Evolutionary conservation across 2,329 filamentous ascomycete species (phyloP).

Genomic region (Colletotrichum salicis): DNA sequence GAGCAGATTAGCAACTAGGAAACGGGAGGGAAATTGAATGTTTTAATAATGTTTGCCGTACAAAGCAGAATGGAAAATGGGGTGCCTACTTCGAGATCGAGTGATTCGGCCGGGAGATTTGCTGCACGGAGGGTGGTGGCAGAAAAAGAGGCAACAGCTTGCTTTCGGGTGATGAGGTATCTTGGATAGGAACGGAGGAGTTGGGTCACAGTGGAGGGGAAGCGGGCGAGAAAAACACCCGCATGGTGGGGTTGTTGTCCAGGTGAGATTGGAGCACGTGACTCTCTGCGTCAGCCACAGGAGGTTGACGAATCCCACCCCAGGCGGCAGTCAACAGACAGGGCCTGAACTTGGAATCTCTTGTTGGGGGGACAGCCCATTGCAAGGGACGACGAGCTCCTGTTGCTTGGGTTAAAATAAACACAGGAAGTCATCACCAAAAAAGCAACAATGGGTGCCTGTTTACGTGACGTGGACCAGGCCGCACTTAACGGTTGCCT

Average conservation of each 20-base stretch:
- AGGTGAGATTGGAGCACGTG: slow-evolving; percentile 37
- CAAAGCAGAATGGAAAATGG: not conserved
- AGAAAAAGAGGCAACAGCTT: slow-evolving; percentile 37
- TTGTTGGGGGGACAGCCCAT: not conserved
- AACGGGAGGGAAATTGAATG: slow-evolving; percentile 2
- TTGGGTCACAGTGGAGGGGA: slow-evolving; percentile 36
- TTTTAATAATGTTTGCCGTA: slow-evolving; percentile 2
- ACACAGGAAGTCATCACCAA: not conserved
- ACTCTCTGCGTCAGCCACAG: slow-evolving; percentile 35
- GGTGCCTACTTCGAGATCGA: slow-evolving; percentile 27
- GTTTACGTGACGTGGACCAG: not conserved
- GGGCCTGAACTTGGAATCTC: not conserved
- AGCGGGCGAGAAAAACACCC: slow-evolving; percentile 39
- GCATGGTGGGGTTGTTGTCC: slow-evolving; percentile 39
- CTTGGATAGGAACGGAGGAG: slow-evolving; percentile 36
- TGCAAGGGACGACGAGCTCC: not conserved
- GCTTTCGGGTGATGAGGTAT: slow-evolving; percentile 35
- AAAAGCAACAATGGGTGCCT: not conserved
- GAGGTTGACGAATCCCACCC: slow-evolving; percentile 36
- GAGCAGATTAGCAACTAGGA: slow-evolving; percentile 31
- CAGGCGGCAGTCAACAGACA: slow-evolving; percentile 22
- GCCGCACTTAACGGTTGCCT: not conserved
- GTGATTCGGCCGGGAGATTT: slow-evolving; percentile 25
- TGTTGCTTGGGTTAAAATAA: not conserved
- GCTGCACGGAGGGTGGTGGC: slow-evolving; percentile 32